These are phyloP conservation scores for Cymbopogon citratus DNA, from an alignment of 176 grass and related monocot genomes.

Conservation along the genomic window DNA sequence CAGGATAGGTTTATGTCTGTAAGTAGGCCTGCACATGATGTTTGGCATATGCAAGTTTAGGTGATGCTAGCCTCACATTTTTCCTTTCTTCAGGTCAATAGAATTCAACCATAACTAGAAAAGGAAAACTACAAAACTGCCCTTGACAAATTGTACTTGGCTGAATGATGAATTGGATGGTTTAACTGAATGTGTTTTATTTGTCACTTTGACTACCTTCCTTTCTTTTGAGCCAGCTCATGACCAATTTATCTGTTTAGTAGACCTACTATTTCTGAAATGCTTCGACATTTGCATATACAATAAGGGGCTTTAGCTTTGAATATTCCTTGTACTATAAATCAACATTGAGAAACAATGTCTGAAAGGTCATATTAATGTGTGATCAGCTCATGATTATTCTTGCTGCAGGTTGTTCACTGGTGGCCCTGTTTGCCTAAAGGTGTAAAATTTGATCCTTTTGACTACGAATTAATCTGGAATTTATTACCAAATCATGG, in stretches of 20 bases:
- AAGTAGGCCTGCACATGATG: too few species aligned
- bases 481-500: constrained; percentile 72
- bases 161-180: too few species aligned
- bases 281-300: neutral
- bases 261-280: constrained; percentile 17
- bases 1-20: too few species aligned
- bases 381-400: constrained; percentile 17
- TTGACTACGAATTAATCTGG: constrained; percentile 82
- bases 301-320: neutral
- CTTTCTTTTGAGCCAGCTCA: neutral
- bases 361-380: too few species aligned
- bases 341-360: neutral
- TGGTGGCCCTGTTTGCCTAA: constrained; percentile 91
- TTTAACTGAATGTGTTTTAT: neutral
- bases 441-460: constrained; percentile 94
- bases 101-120: too few species aligned
- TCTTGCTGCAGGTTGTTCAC: constrained; percentile 62
- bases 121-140: too few species aligned
- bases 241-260: neutral
- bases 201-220: neutral
- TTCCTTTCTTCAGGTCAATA: too few species aligned
- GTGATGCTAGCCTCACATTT: too few species aligned
- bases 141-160: too few species aligned
- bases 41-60: too few species aligned
- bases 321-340: neutral